Percentiles rank a stretch among this genome's conserved stretches.
These are phyloP conservation scores for Asterochloris sp. DNA, from an alignment of 139 green algal genomes.

Conservation along the genomic window DNA sequence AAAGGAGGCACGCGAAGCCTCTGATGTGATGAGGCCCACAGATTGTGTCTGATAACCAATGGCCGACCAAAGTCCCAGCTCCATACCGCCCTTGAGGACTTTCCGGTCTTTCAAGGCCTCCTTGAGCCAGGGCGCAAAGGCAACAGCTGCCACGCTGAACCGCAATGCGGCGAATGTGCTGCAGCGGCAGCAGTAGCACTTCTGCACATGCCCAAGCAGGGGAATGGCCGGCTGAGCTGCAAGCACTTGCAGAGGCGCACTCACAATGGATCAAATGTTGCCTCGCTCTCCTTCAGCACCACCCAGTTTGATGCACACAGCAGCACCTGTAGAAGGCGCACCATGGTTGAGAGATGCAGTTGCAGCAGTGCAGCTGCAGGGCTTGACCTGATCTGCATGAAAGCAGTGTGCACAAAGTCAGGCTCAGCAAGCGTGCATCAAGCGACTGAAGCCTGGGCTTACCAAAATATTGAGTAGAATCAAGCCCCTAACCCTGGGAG, in stretches of 20 bases:
- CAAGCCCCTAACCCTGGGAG: constrained; percentile 7
- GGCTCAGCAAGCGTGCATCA: too few species aligned
- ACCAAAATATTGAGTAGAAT: constrained; percentile 5
- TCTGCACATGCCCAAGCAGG: too few species aligned
- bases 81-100: constrained; percentile 27
- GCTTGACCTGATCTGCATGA: too few species aligned
- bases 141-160: constrained; percentile 37
- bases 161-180: constrained; percentile 16
- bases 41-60: constrained; percentile 53
- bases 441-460: too few species aligned
- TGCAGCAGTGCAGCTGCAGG: too few species aligned
- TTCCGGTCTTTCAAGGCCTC: constrained; percentile 2
- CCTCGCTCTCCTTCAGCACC: constrained; percentile 6
- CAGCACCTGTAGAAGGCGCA: not conserved
- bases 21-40: constrained; percentile 56
- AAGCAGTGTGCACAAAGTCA: too few species aligned
- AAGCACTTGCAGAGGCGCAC: too few species aligned
- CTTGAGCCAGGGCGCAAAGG: constrained; percentile 38
- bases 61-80: constrained; percentile 41
- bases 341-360: too few species aligned
- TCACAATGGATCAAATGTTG: constrained; percentile 4
- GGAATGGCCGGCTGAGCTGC: too few species aligned
- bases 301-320: constrained; percentile 14
- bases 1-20: constrained; percentile 67
- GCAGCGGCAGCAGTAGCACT: too few species aligned